phyloP scores from a whole-genome alignment of 495 filamentous ascomycete species.

The Thermochaetoides thermophila region DNA sequence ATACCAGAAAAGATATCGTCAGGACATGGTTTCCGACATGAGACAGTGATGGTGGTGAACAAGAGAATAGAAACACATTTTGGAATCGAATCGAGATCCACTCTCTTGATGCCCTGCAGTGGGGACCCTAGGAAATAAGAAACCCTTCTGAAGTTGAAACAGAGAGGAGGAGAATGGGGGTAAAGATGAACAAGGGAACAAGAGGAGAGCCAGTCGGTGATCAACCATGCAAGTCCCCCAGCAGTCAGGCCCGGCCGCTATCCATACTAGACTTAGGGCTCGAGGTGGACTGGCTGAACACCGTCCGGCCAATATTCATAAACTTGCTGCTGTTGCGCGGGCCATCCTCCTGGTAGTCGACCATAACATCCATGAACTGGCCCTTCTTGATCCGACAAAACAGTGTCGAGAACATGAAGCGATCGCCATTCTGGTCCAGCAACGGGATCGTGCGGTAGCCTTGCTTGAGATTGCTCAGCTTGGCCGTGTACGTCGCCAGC shows the following conservation, averaged over 20 bases:
- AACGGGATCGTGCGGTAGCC: constrained; percentile 96
- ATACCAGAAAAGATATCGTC: too few relatives aligned
- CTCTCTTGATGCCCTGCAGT: too few relatives aligned
- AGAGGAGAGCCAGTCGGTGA: too few relatives aligned
- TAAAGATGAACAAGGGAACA: constrained; percentile 30
- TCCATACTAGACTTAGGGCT: constrained; percentile 34
- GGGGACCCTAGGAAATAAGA: too few relatives aligned
- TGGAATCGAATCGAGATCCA: too few relatives aligned
- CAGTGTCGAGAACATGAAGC: constrained; percentile 84
- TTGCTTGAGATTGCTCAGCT: constrained; percentile 74
- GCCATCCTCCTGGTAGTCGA: constrained; percentile 24
- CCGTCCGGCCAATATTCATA: constrained; percentile 30
- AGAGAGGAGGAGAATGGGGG: constrained; percentile 25
- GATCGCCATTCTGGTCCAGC: constrained; percentile 75
- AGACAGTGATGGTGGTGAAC: too few relatives aligned
- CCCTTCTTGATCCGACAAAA: constrained; percentile 71
- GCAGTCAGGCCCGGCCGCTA: constrained; percentile 11
- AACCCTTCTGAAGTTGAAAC: too few relatives aligned
- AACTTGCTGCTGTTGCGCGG: constrained; percentile 30
- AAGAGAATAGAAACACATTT: too few relatives aligned
- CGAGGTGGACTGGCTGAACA: constrained; percentile 30
- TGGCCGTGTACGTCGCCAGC: constrained; percentile 80
- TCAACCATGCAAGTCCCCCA: too few relatives aligned
- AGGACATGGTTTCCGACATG: too few relatives aligned
- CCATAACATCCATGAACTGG: constrained; percentile 37